Base-by-base conservation (phyloP, 179 eudicot species). In the Amaranthus tricolor region DNA sequence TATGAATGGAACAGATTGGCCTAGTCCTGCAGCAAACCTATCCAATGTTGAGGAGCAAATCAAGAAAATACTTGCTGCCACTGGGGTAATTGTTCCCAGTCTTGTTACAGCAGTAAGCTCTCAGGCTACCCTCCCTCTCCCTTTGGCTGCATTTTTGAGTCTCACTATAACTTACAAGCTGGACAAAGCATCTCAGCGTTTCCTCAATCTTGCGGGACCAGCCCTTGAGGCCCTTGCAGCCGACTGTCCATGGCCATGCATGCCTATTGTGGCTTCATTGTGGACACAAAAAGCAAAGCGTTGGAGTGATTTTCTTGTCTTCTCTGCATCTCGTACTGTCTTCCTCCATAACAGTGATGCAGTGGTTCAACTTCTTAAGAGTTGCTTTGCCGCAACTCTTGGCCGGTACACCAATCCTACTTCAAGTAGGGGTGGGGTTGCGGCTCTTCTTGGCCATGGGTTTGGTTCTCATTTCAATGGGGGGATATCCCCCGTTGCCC, bases 221-320 rank as follows among this genome's bases (percentile, higher is more conserved):
- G 97, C 98, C 65, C 79, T 95, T 62, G 99, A 93, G 78, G 82
- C 97, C 50, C 98, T 93, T 70, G 98, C 99, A 50, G 99, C 99
- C 0, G 99, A 95, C 62, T 96, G 99, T 77, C 99, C 99, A 10
- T 96, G 99, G 99, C 99, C 99, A n/a, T 91, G 99, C 85, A 87
- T 96, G 95, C 98, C 98, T 12, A 93, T 96, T 16, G 97, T 96
- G 68, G 90, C 99, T 74, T 93, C 99, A 54, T 67, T 96, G 31
- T 96, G 99, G 99, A 88, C 97, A 56, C 99, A 93, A 81, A 96
- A 96, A 84, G 98, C 86, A 11, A 89, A 88, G 71, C 89, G 90
- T 16, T 96, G 99, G 99, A 96, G 90, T 16, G 99, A 96, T 78
- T 93, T 93, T 60, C 91, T 96, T 5, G 83, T 85, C 74, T 96